These are phyloP conservation scores for Cornus kousa DNA, from an alignment of 148 eudicot species.

Conservation along the genomic window DNA sequence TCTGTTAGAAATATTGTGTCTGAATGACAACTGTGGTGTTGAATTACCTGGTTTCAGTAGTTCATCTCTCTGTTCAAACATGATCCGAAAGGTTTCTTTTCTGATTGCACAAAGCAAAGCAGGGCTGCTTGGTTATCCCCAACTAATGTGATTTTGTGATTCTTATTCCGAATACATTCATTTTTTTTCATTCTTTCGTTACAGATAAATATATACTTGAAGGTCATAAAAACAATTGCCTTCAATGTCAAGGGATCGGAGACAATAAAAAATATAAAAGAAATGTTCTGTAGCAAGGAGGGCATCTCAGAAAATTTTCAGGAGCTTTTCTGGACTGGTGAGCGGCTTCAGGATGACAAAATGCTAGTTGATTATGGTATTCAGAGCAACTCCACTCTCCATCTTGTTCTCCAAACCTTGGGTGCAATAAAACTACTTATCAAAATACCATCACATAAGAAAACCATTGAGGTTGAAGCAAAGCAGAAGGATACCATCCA, in stretches of 20 bases:
- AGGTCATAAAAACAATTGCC: slow-evolving; percentile 16
- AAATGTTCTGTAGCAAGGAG: slow-evolving; percentile 4
- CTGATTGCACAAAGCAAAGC: background rate
- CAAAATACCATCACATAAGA: slow-evolving; percentile 14
- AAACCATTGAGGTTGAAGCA: background rate
- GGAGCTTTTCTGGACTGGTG: slow-evolving; percentile 12
- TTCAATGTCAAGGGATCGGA: background rate
- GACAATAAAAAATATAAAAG: slow-evolving; percentile 19
- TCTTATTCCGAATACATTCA: background rate
- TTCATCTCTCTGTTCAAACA: too few relatives aligned
- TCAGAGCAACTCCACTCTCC: slow-evolving; percentile 22
- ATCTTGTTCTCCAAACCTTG: slow-evolving; percentile 10
- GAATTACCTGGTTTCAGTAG: too few relatives aligned
- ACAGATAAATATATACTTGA: slow-evolving; percentile 27
- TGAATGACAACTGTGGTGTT: too few relatives aligned
- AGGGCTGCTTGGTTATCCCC: background rate
- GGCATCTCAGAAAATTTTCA: slow-evolving; percentile 26
- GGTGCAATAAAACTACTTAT: slow-evolving; percentile 6
- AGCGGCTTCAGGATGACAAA: slow-evolving; percentile 17
- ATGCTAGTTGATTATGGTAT: slow-evolving; percentile 26
- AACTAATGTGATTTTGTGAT: background rate
- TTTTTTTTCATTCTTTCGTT: background rate
- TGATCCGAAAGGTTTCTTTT: background rate
- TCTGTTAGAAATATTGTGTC: too few relatives aligned
- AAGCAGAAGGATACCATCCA: slow-evolving; percentile 19